Percentiles rank a stretch among this genome's conserved stretches.
These are phyloP conservation scores for Scleroderma citrinum DNA, from an alignment of 768 basidiomycete species.

Conservation along the genomic window DNA sequence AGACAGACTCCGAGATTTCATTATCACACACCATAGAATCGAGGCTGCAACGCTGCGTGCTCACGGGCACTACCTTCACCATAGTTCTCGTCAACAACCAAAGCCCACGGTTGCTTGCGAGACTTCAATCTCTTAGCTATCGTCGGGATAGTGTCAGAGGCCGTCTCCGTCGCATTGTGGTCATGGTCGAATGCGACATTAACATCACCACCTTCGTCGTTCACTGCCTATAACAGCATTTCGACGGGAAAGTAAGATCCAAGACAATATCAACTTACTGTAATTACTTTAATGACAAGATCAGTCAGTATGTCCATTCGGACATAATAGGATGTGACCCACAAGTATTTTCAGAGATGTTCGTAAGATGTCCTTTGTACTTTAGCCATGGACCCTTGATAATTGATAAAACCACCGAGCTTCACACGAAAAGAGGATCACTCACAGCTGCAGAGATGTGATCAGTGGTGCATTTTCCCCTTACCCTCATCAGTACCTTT, in stretches of 20 bases:
- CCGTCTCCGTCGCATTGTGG: slow-evolving; percentile 34
- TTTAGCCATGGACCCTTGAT: slow-evolving; percentile 92
- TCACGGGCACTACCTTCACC: slow-evolving; percentile 98
- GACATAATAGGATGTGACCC: slow-evolving; percentile 26
- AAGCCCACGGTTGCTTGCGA: slow-evolving; percentile 81
- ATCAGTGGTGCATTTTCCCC: slow-evolving; percentile 99
- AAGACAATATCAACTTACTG: slow-evolving; percentile 35
- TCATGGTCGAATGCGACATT: slow-evolving; percentile 86
- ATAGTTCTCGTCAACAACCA: slow-evolving; percentile 95
- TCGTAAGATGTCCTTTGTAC: slow-evolving; percentile 95
- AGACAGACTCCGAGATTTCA: neutral
- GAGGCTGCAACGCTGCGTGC: slow-evolving; percentile 94
- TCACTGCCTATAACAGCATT: slow-evolving; percentile 57
- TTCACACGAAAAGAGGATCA: slow-evolving; percentile 4
- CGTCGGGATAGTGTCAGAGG: slow-evolving; percentile 79
- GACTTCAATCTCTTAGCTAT: slow-evolving; percentile 87
- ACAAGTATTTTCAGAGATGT: slow-evolving; percentile 95
- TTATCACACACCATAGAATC: slow-evolving; percentile 68
- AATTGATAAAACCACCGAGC: slow-evolving; percentile 3
- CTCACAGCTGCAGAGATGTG: slow-evolving; percentile 94
- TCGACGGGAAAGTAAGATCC: neutral
- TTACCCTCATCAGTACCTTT: slow-evolving; percentile 82
- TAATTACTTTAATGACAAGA: slow-evolving; percentile 59
- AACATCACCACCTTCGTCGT: slow-evolving; percentile 91
- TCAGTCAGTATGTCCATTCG: slow-evolving; percentile 1